phyloP scores from a whole-genome alignment of 169 alveolate genomes.

The Cryptosporidium ryanae region DNA sequence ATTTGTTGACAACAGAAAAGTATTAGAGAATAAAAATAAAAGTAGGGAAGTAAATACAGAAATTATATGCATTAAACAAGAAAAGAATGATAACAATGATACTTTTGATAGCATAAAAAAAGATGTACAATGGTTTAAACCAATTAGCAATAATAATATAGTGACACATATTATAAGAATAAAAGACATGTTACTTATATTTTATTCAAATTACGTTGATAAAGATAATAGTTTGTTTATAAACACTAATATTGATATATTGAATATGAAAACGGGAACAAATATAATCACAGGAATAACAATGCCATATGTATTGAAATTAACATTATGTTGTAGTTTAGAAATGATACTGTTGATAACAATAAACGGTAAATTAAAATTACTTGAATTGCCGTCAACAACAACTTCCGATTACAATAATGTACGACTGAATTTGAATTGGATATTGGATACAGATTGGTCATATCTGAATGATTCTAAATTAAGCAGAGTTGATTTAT shows the following conservation, averaged over 20 bases:
- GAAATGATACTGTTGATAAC: slow-evolving; percentile 42
- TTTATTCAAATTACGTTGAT: slow-evolving; percentile 17
- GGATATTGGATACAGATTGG: slow-evolving; percentile 56
- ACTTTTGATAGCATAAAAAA: slow-evolving; percentile 1
- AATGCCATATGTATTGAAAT: slow-evolving; percentile 47
- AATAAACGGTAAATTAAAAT: slow-evolving; percentile 18
- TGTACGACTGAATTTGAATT: slow-evolving; percentile 1
- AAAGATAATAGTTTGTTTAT: background rate
- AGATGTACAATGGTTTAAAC: slow-evolving; percentile 52
- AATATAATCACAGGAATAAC: slow-evolving; percentile 17
- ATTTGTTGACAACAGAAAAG: slow-evolving; percentile 53
- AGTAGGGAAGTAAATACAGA: slow-evolving; percentile 25
- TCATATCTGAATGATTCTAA: slow-evolving; percentile 10
- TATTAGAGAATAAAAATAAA: slow-evolving; percentile 35
- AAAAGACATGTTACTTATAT: slow-evolving; percentile 11
- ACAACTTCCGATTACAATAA: background rate
- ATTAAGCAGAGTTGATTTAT: slow-evolving; percentile 31
- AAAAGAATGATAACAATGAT: background rate
- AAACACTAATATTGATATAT: slow-evolving; percentile 24
- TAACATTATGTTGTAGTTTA: slow-evolving; percentile 11
- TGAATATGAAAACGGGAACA: slow-evolving; percentile 31
- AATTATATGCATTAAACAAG: slow-evolving; percentile 53
- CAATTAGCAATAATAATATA: slow-evolving; percentile 6
- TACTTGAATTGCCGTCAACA: slow-evolving; percentile 1
- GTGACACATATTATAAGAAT: slow-evolving; percentile 48